Base-by-base conservation (phyloP, 1,139 yeast species). In the Protomyces lactucae-debilis region DNA sequence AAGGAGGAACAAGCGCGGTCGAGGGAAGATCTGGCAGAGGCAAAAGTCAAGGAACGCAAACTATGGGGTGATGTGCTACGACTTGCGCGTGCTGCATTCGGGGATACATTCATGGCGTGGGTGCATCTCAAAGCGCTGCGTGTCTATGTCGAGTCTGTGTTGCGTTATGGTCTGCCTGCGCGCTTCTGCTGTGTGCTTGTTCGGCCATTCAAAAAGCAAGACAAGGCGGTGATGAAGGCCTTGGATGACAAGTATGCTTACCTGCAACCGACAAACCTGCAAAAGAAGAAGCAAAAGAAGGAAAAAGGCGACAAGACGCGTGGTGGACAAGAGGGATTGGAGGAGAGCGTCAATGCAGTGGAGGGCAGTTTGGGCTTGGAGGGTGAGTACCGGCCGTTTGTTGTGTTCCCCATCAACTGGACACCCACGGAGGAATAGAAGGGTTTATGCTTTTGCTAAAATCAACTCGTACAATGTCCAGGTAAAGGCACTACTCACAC, bases 161-260 rank as follows among this genome's bases (percentile, higher is more conserved):
- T 93, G 73, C 86, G 99, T 76, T 93, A 93, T 75, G 99, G 99
- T 0, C 82, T 93, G 68, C 99, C 99, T 46, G 97, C 99, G 51
- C 87, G 87, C 73, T 93, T 93, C 75, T 83, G 85, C 73, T 84
- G 88, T 66, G 85, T 77, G 70, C 77, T 86, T 61, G 76, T 87
- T 66, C 80, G 82, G 70, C 66, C 64, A 21, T 35, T 52, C 36
- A 25, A 56, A 35, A 59, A 64, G 76, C 83, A 65, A 37, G 70
- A 65, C 53, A 68, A 69, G 64, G 54, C 57, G 43, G 64, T 68
- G 16, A 56, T 45, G 52, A 65, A 55, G 21, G 56, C 51, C 5
- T 46, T 66, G 55, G 55, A 25, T 28, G 48, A 48, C 39, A 54
- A 52, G n/a, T 66, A 60, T 39, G 43, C 64, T 3, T 54, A 60